Conservation (phyloP, 2,329 filamentous ascomycete genomes). For the Aspergillus fumigatus region DNA sequence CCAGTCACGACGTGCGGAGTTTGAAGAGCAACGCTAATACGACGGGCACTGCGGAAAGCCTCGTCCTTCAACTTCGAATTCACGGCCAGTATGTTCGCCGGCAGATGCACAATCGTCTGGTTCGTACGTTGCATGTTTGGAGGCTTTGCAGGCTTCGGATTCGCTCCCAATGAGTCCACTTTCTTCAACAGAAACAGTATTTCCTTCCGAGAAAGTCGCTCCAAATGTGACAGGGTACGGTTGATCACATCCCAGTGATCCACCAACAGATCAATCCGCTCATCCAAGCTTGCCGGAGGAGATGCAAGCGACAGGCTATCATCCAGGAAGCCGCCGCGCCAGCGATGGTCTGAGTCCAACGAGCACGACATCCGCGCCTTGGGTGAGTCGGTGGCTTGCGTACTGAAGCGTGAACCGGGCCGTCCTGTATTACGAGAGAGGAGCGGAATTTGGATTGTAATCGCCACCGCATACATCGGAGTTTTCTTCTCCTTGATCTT, state of each 20-base stretch:
- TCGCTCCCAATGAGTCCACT: conserved; percentile 39
- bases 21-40: conserved; percentile 52
- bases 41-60: conserved; percentile 44
- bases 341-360: conserved; percentile 39
- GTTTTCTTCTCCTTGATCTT: conserved; percentile 51
- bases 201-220: conserved; percentile 49
- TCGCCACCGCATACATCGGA: conserved; percentile 56
- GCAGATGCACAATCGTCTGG: conserved; percentile 47
- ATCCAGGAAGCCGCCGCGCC: conserved; percentile 33
- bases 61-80: conserved; percentile 46
- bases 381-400: conserved; percentile 29
- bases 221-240: conserved; percentile 51
- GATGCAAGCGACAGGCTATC: conserved; percentile 42
- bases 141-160: conserved; percentile 42
- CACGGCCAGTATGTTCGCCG: conserved; percentile 44
- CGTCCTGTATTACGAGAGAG: conserved; percentile 30
- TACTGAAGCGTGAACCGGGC: conserved; percentile 33
- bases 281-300: conserved; percentile 47
- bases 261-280: conserved; percentile 52
- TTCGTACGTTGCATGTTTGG: conserved; percentile 47
- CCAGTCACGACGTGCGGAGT: conserved; percentile 55
- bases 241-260: conserved; percentile 58
- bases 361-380: conserved; percentile 36
- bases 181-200: conserved; percentile 49
- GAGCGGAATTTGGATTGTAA: conserved; percentile 52